Evolutionary conservation across 1,139 yeast species (phyloP).

Genomic region (Sugiyamaella xylanicola): DNA sequence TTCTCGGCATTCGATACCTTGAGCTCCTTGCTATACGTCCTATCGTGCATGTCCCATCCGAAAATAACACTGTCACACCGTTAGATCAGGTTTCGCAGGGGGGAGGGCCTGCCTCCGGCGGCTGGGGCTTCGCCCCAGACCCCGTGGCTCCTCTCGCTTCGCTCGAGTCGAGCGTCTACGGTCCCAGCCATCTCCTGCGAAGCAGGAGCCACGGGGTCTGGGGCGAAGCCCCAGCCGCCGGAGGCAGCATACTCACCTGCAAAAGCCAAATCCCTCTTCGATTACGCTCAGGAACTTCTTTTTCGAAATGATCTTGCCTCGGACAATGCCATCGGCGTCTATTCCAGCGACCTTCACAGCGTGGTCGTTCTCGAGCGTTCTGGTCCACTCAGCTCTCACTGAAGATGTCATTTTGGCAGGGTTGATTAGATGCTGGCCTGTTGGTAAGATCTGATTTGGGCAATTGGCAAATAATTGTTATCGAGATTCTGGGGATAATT

Average conservation of each 20-base stretch:
- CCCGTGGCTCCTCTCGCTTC: not conserved
- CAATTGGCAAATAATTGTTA: too few species aligned
- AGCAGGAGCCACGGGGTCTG: too few species aligned
- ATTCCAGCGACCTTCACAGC: conserved; percentile 44
- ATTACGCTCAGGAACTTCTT: conserved; percentile 38
- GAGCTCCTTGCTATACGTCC: conserved; percentile 37
- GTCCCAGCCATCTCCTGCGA: too few species aligned
- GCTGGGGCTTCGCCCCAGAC: conserved; percentile 4
- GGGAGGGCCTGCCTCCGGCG: conserved; percentile 1
- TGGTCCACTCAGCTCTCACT: conserved; percentile 10
- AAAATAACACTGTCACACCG: conserved; percentile 37
- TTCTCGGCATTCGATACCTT: conserved; percentile 39
- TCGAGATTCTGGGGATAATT: not conserved
- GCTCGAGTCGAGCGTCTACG: too few species aligned
- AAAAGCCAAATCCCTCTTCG: conserved; percentile 42
- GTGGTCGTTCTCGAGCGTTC: conserved; percentile 26
- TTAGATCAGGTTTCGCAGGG: not conserved
- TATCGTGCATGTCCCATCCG: conserved; percentile 46
- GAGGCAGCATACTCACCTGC: conserved; percentile 27
- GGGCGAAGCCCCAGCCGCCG: not conserved
- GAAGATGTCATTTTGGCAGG: conserved; percentile 1
- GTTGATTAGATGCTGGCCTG: not conserved
- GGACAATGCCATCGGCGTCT: conserved; percentile 44
- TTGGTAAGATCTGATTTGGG: too few species aligned
- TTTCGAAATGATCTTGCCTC: conserved; percentile 43